A percentile compares a stretch with the other conserved stretches of the same genome.
These are phyloP conservation scores for Didymella exigua DNA, from an alignment of 2,329 filamentous ascomycete species.

Conservation along the genomic window DNA sequence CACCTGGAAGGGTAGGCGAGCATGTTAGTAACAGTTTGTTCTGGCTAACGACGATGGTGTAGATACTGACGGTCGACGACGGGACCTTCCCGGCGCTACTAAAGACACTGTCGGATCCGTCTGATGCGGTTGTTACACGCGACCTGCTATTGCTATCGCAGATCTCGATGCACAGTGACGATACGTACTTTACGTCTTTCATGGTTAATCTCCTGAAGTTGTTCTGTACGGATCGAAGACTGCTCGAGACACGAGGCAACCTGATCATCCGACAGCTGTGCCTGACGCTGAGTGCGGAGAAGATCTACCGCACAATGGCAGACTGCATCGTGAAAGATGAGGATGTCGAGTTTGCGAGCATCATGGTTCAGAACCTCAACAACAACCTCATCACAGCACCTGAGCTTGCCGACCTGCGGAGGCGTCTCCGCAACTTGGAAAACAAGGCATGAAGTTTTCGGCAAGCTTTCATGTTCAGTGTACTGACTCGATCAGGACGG, in stretches of 20 bases:
- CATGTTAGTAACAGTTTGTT: neutral
- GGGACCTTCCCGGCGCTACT: slow-evolving; percentile 94
- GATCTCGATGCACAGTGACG: slow-evolving; percentile 94
- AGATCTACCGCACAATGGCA: slow-evolving; percentile 93
- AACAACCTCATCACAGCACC: slow-evolving; percentile 98
- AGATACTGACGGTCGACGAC: slow-evolving; percentile 85
- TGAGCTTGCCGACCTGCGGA: slow-evolving; percentile 87
- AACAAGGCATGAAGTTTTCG: slow-evolving; percentile 57
- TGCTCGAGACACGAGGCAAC: slow-evolving; percentile 91
- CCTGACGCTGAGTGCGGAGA: slow-evolving; percentile 87
- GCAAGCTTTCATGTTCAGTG: slow-evolving; percentile 23
- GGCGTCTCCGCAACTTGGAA: slow-evolving; percentile 87
- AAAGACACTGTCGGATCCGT: slow-evolving; percentile 93
- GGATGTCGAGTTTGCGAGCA: slow-evolving; percentile 97
- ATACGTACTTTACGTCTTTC: slow-evolving; percentile 96
- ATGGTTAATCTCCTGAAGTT: slow-evolving; percentile 96
- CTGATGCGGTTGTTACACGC: slow-evolving; percentile 93
- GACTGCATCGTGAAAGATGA: slow-evolving; percentile 98
- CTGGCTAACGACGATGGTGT: slow-evolving; percentile 14
- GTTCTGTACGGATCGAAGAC: slow-evolving; percentile 89
- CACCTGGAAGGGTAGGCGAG: slow-evolving; percentile 75
- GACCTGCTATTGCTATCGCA: slow-evolving; percentile 93
- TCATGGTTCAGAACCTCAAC: slow-evolving; percentile 99
- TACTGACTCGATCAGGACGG: slow-evolving; percentile 67
- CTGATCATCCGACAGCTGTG: slow-evolving; percentile 96